These are phyloP conservation scores for Erucastrum elatum DNA, from an alignment of 345 rosid genomes.

Conservation along the genomic window DNA sequence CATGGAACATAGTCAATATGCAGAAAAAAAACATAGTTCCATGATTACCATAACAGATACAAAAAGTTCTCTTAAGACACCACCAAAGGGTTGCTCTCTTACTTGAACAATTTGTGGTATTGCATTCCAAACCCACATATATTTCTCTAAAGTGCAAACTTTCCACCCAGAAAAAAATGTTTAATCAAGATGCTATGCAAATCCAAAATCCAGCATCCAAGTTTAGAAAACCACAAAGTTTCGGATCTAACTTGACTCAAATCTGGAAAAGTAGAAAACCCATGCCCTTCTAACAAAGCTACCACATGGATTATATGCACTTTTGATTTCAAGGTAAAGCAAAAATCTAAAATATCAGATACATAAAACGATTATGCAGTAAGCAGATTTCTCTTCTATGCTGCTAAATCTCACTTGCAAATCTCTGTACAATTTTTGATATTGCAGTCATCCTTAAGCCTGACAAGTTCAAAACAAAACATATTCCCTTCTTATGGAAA, in stretches of 20 bases:
- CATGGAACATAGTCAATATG: slow-evolving; percentile 20
- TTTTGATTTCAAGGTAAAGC: neutral
- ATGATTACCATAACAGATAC: neutral
- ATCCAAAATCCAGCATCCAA: slow-evolving; percentile 8
- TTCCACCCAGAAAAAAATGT: neutral
- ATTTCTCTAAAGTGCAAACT: too few species aligned
- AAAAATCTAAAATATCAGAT: neutral
- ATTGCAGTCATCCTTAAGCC: neutral
- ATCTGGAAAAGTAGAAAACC: slow-evolving; percentile 24
- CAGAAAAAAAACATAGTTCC: slow-evolving; percentile 5
- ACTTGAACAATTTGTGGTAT: too few species aligned
- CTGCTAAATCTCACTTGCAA: neutral
- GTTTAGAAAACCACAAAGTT: slow-evolving; percentile 12
- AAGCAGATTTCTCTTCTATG: neutral
- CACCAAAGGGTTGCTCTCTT: too few species aligned
- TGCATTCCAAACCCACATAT: too few species aligned
- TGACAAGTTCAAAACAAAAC: slow-evolving; percentile 15
- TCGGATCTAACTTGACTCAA: slow-evolving; percentile 21
- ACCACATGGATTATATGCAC: neutral
- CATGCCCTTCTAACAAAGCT: neutral
- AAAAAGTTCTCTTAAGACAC: neutral
- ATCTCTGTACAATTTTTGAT: neutral
- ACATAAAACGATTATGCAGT: slow-evolving; percentile 13
- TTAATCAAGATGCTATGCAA: neutral
- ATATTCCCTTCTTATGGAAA: neutral